phyloP scores from a whole-genome alignment of 352 stramenopile genomes.

The Phytophthora quininea region DNA sequence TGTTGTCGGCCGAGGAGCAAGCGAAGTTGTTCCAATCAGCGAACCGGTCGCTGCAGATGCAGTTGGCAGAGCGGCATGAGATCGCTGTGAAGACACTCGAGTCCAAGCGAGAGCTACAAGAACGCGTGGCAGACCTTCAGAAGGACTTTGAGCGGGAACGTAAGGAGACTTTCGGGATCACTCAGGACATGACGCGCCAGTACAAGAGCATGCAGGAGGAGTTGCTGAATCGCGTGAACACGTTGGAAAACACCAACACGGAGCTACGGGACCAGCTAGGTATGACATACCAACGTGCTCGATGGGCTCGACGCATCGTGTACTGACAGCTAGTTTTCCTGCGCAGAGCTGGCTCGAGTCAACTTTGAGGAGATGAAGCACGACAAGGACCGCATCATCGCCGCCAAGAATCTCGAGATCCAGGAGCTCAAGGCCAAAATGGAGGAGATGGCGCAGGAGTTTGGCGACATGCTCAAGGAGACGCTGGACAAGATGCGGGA shows the following conservation, averaged over 20 bases:
- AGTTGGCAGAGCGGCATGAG: conserved; percentile 88
- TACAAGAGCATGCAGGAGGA: conserved; percentile 98
- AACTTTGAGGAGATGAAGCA: conserved; percentile 90
- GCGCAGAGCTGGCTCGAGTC: conserved; percentile 78
- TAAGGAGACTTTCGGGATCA: conserved; percentile 92
- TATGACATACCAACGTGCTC: conserved; percentile 15
- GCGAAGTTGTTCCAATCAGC: conserved; percentile 85
- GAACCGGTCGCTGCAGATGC: conserved; percentile 89
- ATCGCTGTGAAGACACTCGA: conserved; percentile 86
- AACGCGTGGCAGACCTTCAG: conserved; percentile 81
- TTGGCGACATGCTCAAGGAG: conserved; percentile 95
- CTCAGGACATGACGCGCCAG: conserved; percentile 95
- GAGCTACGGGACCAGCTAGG: conserved; percentile 93
- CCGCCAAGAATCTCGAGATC: conserved; percentile 90
- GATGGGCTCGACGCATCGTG: neutral
- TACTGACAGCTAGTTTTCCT: neutral
- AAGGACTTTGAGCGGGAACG: conserved; percentile 88
- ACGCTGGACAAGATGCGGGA: conserved; percentile 95
- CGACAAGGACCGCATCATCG: conserved; percentile 92
- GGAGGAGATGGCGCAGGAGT: conserved; percentile 95
- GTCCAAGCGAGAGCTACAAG: conserved; percentile 89
- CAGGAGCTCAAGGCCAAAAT: conserved; percentile 93
- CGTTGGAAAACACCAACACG: conserved; percentile 92
- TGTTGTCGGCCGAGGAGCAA: conserved; percentile 82
- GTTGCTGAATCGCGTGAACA: conserved; percentile 86